phyloP scores from a whole-genome alignment of 345 rosid genomes.

The Geranium brycei region DNA sequence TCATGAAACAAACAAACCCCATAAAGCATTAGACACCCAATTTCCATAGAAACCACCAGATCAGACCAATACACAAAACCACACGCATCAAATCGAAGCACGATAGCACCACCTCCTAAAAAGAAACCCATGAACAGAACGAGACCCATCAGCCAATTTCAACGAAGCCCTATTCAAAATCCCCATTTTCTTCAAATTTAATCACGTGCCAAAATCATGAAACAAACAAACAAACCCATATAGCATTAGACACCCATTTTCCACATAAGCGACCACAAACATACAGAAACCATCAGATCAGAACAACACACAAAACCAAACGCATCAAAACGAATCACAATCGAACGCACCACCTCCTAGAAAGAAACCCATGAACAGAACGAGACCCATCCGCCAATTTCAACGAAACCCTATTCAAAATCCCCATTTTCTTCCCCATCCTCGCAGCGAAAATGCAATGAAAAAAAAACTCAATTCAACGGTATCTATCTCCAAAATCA shows the following conservation, averaged over 20 bases:
- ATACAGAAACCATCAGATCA: too few relatives aligned
- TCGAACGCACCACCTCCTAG: slow-evolving; percentile 1
- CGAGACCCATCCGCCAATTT: not conserved
- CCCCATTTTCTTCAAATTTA: slow-evolving; percentile 1
- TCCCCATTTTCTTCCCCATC: not conserved
- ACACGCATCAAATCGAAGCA: not conserved
- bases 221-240: too few relatives aligned
- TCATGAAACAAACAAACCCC: not conserved
- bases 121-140: not conserved
- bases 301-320: not conserved
- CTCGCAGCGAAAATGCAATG: not conserved
- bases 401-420: not conserved
- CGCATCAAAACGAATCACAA: not conserved
- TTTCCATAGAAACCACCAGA: not conserved
- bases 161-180: not conserved
- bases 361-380: not conserved
- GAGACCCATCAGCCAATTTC: not conserved
- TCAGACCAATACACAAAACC: too few relatives aligned
- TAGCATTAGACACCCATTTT: too few relatives aligned
- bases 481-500: not conserved
- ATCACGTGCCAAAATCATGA: too few relatives aligned
- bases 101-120: slow-evolving; percentile 2
- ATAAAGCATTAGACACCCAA: not conserved
- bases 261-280: too few relatives aligned
- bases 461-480: not conserved